Evolutionary conservation across 2,329 filamentous ascomycete species (phyloP).

Genomic region (Aspergillus fischeri): DNA sequence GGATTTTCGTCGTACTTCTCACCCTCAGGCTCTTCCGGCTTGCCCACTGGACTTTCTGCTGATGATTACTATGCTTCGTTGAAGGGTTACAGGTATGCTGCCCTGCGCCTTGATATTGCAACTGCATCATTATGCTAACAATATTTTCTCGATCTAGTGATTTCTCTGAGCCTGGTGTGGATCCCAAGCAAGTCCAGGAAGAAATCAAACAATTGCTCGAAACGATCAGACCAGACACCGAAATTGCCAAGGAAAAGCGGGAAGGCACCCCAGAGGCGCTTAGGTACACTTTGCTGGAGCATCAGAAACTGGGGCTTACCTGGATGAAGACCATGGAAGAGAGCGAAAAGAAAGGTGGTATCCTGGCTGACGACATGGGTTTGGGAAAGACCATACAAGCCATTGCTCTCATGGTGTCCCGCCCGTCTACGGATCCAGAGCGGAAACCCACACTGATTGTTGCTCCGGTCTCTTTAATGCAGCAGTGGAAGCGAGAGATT

Average conservation of each 20-base stretch:
- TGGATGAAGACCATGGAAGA: constrained; percentile 75
- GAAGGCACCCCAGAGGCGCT: constrained; percentile 68
- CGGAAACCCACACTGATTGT: constrained; percentile 77
- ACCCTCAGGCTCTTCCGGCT: background rate
- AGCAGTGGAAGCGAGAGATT: constrained; percentile 83
- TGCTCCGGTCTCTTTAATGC: constrained; percentile 72
- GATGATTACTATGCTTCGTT: background rate
- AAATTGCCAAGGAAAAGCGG: constrained; percentile 58
- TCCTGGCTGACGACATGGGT: constrained; percentile 78
- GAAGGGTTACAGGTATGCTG: constrained; percentile 8
- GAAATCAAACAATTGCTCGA: constrained; percentile 67
- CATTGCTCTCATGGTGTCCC: constrained; percentile 68
- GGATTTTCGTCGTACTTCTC: constrained; percentile 2
- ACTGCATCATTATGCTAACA: background rate
- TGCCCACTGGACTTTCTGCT: background rate
- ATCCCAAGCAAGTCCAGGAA: constrained; percentile 54
- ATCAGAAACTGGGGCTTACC: constrained; percentile 72
- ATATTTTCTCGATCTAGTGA: constrained; percentile 8
- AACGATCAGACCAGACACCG: constrained; percentile 70
- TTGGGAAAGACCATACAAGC: constrained; percentile 81
- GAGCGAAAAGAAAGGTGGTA: constrained; percentile 67
- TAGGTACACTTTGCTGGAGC: constrained; percentile 66
- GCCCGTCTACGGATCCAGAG: constrained; percentile 56
- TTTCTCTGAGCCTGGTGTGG: constrained; percentile 25
- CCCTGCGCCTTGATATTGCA: background rate